Percentiles rank a stretch among this genome's conserved stretches.
Conservation (phyloP, 1,284 basidiomycete species). For the Tilletia horrida region DNA sequence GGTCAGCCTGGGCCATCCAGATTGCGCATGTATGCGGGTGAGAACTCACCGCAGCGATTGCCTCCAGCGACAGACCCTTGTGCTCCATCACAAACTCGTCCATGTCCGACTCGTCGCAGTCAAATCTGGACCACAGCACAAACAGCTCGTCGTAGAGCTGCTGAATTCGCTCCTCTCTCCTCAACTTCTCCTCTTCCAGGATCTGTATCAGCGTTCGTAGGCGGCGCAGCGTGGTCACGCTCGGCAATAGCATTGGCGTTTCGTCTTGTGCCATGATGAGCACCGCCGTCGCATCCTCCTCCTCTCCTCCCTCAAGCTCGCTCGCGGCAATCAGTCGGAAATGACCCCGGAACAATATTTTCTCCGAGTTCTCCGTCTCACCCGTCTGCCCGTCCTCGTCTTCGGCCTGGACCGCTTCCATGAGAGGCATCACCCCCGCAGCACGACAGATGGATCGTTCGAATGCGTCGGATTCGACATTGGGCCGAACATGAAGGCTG, state of each 20-base stretch:
- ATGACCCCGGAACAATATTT: neutral
- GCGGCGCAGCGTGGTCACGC: neutral
- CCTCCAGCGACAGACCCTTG: slow-evolving; percentile 71
- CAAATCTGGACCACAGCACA: slow-evolving; percentile 51
- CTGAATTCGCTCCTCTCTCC: slow-evolving; percentile 48
- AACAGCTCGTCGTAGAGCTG: slow-evolving; percentile 51
- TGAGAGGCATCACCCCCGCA: neutral
- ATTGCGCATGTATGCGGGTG: too few relatives aligned
- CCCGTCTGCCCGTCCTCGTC: neutral
- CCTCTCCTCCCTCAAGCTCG: neutral
- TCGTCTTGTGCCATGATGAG: too few relatives aligned
- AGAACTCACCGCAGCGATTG: slow-evolving; percentile 61
- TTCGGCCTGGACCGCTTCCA: neutral
- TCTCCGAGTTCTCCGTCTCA: too few relatives aligned
- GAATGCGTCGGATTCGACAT: neutral
- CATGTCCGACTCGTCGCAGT: slow-evolving; percentile 51
- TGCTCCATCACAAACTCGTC: slow-evolving; percentile 52
- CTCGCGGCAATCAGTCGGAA: neutral
- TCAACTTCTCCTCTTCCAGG: slow-evolving; percentile 44
- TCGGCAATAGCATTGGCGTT: neutral
- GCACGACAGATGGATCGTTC: slow-evolving; percentile 14
- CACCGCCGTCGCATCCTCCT: neutral
- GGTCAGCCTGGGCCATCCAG: neutral
- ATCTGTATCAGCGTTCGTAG: neutral
- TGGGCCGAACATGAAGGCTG: neutral